Evolutionary conservation across 371 early-diverging fungal genomes (phyloP).

Genomic region (Mucor saturninus): DNA sequence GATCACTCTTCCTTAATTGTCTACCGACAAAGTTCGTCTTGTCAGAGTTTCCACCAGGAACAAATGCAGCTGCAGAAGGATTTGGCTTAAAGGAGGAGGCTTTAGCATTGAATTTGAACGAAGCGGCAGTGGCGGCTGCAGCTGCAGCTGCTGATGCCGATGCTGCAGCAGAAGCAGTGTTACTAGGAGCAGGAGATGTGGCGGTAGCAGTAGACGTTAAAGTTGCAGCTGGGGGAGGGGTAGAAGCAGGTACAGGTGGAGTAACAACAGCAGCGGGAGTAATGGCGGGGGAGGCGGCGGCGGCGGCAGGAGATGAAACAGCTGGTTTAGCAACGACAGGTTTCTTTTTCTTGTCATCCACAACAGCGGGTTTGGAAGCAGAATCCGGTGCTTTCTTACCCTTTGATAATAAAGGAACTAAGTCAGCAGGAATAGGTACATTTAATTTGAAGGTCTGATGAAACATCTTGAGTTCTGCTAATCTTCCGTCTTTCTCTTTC

Average conservation of each 20-base stretch:
- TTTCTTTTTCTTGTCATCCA: background rate
- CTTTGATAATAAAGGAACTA: slow-evolving; percentile 72
- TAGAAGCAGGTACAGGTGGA: background rate
- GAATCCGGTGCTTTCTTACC: slow-evolving; percentile 37
- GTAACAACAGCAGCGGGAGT: background rate
- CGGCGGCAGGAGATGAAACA: background rate
- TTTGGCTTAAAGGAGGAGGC: slow-evolving; percentile 91
- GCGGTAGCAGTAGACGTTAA: slow-evolving; percentile 5
- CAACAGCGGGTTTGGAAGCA: background rate
- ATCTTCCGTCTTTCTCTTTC: slow-evolving; percentile 76
- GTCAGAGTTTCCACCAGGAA: slow-evolving; percentile 55
- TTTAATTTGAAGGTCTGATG: slow-evolving; percentile 75
- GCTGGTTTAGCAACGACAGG: background rate
- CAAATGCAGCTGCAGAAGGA: slow-evolving; percentile 76
- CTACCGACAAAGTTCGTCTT: slow-evolving; percentile 39
- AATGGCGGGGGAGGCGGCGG: background rate
- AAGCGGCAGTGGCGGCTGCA: slow-evolving; percentile 27
- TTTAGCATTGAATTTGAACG: slow-evolving; percentile 84
- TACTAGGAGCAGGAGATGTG: slow-evolving; percentile 18
- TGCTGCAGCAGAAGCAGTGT: slow-evolving; percentile 21
- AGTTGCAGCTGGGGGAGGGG: slow-evolving; percentile 14
- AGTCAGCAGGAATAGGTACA: slow-evolving; percentile 78
- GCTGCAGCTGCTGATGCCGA: slow-evolving; percentile 31
- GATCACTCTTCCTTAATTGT: slow-evolving; percentile 26
- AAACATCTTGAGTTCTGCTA: slow-evolving; percentile 83